These are phyloP conservation scores for Talaromyces sp. DNA, from an alignment of 2,329 filamentous ascomycete species.

Conservation along the genomic window DNA sequence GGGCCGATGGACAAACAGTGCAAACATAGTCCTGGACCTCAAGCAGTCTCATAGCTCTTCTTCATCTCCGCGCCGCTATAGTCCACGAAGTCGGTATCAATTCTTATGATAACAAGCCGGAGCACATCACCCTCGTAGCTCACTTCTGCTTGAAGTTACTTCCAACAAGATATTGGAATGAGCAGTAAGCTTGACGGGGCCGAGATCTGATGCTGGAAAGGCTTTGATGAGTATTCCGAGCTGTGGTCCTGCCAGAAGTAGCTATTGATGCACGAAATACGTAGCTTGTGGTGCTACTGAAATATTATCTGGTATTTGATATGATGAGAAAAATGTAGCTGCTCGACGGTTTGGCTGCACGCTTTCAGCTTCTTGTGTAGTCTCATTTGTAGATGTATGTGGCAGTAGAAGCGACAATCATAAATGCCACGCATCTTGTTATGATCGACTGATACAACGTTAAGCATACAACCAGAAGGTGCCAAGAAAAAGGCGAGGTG, in stretches of 20 bases:
- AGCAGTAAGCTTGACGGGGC: background rate
- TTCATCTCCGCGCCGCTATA: background rate
- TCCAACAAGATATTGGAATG: background rate
- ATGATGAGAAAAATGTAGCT: background rate
- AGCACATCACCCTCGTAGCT: background rate
- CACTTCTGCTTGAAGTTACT: background rate
- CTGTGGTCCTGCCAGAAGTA: background rate
- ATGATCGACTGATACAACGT: background rate
- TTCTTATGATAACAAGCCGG: background rate
- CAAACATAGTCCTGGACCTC: conserved; percentile 12
- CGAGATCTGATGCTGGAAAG: background rate
- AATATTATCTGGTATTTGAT: background rate
- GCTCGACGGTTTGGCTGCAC: background rate
- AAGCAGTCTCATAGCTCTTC: background rate
- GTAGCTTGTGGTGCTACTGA: background rate
- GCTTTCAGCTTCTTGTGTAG: background rate
- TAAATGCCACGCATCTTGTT: conserved; percentile 1
- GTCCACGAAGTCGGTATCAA: background rate
- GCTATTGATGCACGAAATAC: background rate
- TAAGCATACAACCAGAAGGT: background rate
- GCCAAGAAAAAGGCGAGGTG: conserved; percentile 11
- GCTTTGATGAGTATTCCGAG: background rate
- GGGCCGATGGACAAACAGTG: conserved; percentile 15
- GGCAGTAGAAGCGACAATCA: background rate
- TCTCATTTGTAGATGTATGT: background rate